These are phyloP conservation scores for Talaromyces amestolkiae DNA, from an alignment of 2,329 filamentous ascomycete genomes.

Conservation along the genomic window DNA sequence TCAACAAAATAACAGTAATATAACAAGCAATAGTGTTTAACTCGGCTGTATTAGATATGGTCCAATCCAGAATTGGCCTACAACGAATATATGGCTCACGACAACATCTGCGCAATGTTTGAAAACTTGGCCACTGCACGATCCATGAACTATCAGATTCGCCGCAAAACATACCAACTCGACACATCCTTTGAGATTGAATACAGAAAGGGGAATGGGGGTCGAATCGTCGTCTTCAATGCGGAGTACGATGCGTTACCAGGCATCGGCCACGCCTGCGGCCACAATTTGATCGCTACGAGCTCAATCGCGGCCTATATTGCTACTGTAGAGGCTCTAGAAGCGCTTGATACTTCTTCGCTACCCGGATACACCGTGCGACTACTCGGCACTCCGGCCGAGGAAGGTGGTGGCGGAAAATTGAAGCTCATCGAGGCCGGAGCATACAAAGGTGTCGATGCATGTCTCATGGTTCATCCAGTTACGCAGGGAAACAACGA, in stretches of 20 bases:
- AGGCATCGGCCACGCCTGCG: conserved; percentile 26
- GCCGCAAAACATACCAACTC: conserved; percentile 22
- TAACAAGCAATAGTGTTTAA: not conserved
- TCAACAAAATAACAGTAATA: not conserved
- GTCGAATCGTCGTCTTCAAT: conserved; percentile 23
- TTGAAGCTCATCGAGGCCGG: conserved; percentile 39
- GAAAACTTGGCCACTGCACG: conserved; percentile 27
- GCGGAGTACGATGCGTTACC: conserved; percentile 29
- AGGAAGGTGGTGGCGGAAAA: conserved; percentile 32
- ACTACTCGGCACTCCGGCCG: conserved; percentile 31
- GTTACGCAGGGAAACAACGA: conserved; percentile 20
- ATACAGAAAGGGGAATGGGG: conserved; percentile 21
- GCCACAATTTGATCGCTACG: conserved; percentile 22
- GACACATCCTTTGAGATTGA: conserved; percentile 20
- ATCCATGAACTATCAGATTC: conserved; percentile 12
- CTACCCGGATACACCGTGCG: conserved; percentile 28
- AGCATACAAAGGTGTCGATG: conserved; percentile 32
- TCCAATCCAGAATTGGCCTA: conserved; percentile 24
- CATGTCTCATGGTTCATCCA: conserved; percentile 40
- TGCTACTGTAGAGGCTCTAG: conserved; percentile 16
- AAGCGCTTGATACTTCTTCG: not conserved
- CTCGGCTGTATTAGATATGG: conserved; percentile 18
- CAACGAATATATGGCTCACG: conserved; percentile 23
- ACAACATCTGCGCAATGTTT: conserved; percentile 22
- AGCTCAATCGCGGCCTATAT: conserved; percentile 23